Evolutionary conservation across 1,139 yeast genomes (phyloP), one percentile per base, ranked within the genome.

Genomic region (Suhomyces yuchorum): DNA sequence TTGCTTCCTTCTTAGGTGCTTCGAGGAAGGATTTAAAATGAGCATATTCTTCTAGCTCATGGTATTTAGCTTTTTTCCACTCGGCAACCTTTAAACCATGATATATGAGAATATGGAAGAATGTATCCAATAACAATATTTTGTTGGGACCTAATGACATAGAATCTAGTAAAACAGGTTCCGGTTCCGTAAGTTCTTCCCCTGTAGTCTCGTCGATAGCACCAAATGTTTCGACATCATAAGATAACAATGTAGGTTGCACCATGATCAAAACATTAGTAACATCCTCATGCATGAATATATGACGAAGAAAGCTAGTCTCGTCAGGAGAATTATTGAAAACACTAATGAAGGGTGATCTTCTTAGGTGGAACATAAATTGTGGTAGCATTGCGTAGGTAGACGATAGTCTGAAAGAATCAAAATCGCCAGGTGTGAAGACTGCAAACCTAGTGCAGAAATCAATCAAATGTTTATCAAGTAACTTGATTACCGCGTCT

Each of bases 391-490:
- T 72, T 22, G 95, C 84, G 67, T 87, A 92, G 58, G 85, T 81
- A 51, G 84, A 85, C 0, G 95, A 79, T 51, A 93, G 73, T 57
- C 92, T 76, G 73, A 93, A 93, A 20, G 96, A 84, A 36, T 77
- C 73, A 38, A 92, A 78, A 51, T 80, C 85, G 52, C 90, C 95
- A 61, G 86, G 87, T 54, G 84, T 79, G 66, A 87, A 93, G 58
- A 89, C 95, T 30, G 96, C 97, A 68, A 88, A 92, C 57, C 91
- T 82, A 49, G 87, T 82, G 68, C 98, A 92, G 56, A 89, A 76
- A 55, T 91, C 87, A 55, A 93, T 87, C 56, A 92, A 75, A 62
- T 85, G 80, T 60, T 95, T 83, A 68, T 93, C 98, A 50, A 91
- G 81, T 84, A 95, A 88, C 68, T 96, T 83, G 51, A 87, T 71